Percentiles rank a stretch among this genome's conserved stretches.
Conservation (phyloP, 495 filamentous ascomycete species). For the Aspergillus kassunensis region DNA sequence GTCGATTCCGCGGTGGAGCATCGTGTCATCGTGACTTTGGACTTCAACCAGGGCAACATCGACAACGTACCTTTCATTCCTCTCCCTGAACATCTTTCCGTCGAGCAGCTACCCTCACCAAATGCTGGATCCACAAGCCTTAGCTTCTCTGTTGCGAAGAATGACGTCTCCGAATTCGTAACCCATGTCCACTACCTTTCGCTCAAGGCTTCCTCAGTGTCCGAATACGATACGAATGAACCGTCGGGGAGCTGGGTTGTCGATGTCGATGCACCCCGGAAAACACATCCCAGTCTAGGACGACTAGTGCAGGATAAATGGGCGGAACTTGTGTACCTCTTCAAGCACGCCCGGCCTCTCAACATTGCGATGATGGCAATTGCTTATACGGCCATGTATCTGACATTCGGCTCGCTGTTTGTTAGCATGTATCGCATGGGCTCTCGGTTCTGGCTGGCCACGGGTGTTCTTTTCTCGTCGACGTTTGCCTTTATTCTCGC, state of each 20-base stretch:
- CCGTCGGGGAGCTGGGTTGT: neutral
- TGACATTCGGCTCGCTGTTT: conserved; percentile 9
- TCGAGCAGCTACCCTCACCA: neutral
- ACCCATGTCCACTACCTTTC: neutral
- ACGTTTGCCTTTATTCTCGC: conserved; percentile 12
- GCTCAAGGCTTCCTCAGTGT: neutral
- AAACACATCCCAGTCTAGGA: neutral
- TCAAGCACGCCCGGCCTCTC: neutral
- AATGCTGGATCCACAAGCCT: neutral
- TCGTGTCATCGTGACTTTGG: neutral
- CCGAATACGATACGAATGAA: neutral
- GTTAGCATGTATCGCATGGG: conserved; percentile 10
- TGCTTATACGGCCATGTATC: conserved; percentile 8
- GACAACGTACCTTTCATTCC: neutral
- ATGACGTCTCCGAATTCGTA: neutral
- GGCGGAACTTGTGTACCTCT: neutral
- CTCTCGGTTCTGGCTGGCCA: conserved; percentile 10
- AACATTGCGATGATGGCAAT: conserved; percentile 1
- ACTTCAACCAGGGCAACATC: neutral
- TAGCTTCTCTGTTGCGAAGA: neutral
- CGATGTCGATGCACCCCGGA: neutral
- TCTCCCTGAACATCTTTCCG: neutral
- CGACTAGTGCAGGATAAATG: neutral
- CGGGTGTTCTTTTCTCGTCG: conserved; percentile 1
- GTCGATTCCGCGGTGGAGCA: neutral